Base-by-base conservation (phyloP, 148 eudicot genomes). In the Hydrangea macrophylla region DNA sequence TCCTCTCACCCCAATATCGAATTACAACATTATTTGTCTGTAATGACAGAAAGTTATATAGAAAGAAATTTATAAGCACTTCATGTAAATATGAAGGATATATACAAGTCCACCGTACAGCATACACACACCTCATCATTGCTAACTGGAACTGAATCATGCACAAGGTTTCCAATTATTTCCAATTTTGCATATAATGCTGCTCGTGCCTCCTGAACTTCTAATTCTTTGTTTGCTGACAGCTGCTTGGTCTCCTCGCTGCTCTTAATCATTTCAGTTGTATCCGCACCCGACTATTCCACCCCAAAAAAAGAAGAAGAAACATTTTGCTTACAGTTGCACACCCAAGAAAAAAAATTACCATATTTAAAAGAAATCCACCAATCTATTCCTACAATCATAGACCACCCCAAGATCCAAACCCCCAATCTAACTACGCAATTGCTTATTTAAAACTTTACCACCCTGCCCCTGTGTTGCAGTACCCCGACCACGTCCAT, bases 121-220 rank as follows among this genome's bases (percentile, higher is more conserved):
- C n/a, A 42, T n/a, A 48, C 31, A 13, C 68, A 65, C 71, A 93
- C 98, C 96, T 93, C 98, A 76, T 93, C 89, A 26, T 86, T 72
- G 81, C 78, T 75, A 37, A 90, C 72, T 55, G 92, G 98, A 62
- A 93, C 98, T 26, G 96, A 83, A 79, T 93, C 95, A 77, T 93
- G 98, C 68, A 93, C 84, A 60, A 93, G 88, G 73, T 93, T 93
- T 56, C 98, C 98, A 60, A 93, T 85, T 39, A 65, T 37, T 68
- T 80, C 81, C 76, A 90, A 77, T 65, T 80, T 88, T 23, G 90
- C 82, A 77, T 81, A 65, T 69, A 90, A 60, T 40, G 74, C 80
- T 30, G 78, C 70, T 40, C 72, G 72, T 75, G 88, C 84, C 79
- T 83, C 98, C 60, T 81, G 80, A 67, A 86, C 98, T 75, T 90